Base-by-base conservation (phyloP, 2,329 filamentous ascomycete species). In the Talaromyces verruculosus region DNA sequence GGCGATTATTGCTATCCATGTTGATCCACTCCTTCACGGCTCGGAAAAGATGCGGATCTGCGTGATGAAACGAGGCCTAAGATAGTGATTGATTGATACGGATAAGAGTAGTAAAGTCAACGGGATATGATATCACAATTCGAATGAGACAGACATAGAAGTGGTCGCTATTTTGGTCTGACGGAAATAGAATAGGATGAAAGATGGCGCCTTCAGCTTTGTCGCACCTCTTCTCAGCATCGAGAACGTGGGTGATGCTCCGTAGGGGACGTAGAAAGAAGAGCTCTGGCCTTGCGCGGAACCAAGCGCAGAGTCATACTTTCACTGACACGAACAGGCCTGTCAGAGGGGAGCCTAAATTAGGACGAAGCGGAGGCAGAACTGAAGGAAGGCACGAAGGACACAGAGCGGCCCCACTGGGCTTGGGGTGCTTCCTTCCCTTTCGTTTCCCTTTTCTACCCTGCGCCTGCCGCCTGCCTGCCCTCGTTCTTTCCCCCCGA, bases 31-130 rank as follows among this genome's bases (percentile, higher is more conserved):
- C 57, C 19, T 45, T 61, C 41, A 49, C 59, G 43, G 22, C 28
- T 37, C 59, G 59, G 59, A 28, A 61, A n/a, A 30, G 58, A 47
- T 45, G 41, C 41, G 58, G 59, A 61, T 61, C 59, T 61, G 59
- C 59, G 15, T 51, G 47, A 51, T 53, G 49, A 33, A 33, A 53
- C 49, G 47, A 28, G 47, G 19, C 45, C 19, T 2, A n/a, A 28
- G 57, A 41, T 43, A 22, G 30, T 28, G 19, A 59, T 25, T 7
- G 33, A 35, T 15, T 7, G 33, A 35, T 15, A 39, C 33, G 57
- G 25, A 35, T 53, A 53, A 33, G 49, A 53, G 28, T 17, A 30
- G 45, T 25, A 6, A 7, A 28, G 25, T 53, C 49, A 30, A 53
- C 28, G 47, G 28, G 25, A 28, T 15, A 41, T 51, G 60, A 62